Conservation (phyloP, 805 yeast genomes). For the Lipomyces oligophaga region DNA sequence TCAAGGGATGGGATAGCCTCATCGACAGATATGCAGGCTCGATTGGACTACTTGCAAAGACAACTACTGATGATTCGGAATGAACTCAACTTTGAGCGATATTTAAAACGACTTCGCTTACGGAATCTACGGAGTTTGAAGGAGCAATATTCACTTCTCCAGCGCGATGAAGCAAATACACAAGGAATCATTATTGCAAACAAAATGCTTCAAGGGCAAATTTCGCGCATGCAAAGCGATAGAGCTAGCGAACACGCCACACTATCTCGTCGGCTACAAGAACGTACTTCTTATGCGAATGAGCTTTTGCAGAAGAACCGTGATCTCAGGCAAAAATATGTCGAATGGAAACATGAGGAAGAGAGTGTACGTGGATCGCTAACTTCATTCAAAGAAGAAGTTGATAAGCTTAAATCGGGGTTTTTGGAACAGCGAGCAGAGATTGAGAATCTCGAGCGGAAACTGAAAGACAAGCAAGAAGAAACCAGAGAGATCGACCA, state of each 20-base stretch:
- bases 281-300: slow-evolving; percentile 39
- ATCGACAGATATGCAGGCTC: slow-evolving; percentile 7
- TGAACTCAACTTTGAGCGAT: slow-evolving; percentile 58
- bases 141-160: slow-evolving; percentile 34
- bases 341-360: slow-evolving; percentile 29
- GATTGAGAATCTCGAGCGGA: slow-evolving; percentile 31
- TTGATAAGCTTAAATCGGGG: slow-evolving; percentile 34
- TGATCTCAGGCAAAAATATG: slow-evolving; percentile 33
- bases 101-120: slow-evolving; percentile 48
- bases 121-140: slow-evolving; percentile 39
- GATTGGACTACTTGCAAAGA: slow-evolving; percentile 41
- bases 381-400: slow-evolving; percentile 33
- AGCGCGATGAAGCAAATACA: slow-evolving; percentile 34
- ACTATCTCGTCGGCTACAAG: slow-evolving; percentile 36
- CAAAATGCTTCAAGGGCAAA: slow-evolving; percentile 33
- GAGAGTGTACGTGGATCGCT: slow-evolving; percentile 32
- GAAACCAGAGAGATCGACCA: slow-evolving; percentile 17
- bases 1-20: background rate
- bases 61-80: slow-evolving; percentile 55
- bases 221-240: slow-evolving; percentile 34
- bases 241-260: slow-evolving; percentile 35
- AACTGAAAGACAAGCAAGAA: slow-evolving; percentile 15
- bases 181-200: slow-evolving; percentile 36
- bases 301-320: slow-evolving; percentile 36
- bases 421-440: slow-evolving; percentile 36